Percentiles rank a stretch among this genome's conserved stretches.
Conservation (phyloP, 768 basidiomycete species). For the Rhodotorula kratochvilovae region DNA sequence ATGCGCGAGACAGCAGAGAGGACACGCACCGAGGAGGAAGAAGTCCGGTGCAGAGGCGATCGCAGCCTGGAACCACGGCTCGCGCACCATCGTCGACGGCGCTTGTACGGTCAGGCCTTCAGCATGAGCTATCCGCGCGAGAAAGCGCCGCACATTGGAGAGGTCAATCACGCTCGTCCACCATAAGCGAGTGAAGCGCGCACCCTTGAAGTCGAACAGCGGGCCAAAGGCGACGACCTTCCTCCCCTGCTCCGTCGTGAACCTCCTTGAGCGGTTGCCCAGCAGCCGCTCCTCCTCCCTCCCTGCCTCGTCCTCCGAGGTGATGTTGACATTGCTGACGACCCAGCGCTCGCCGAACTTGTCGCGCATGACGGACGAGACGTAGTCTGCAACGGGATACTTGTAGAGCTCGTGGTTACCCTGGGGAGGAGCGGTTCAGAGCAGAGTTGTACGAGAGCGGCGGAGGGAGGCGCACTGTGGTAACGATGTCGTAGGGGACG, state of each 20-base stretch:
- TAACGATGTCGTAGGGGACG: slow-evolving; percentile 73
- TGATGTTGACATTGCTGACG: slow-evolving; percentile 82
- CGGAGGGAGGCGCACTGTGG: slow-evolving; percentile 51
- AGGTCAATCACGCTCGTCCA: too few species aligned
- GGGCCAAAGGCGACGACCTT: slow-evolving; percentile 75
- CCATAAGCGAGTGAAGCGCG: too few species aligned
- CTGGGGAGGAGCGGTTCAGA: background rate
- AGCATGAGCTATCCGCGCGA: slow-evolving; percentile 56
- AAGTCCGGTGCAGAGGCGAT: slow-evolving; percentile 76
- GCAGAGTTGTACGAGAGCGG: slow-evolving; percentile 46
- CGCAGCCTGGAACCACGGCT: slow-evolving; percentile 73
- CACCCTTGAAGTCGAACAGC: slow-evolving; percentile 66
- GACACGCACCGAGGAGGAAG: slow-evolving; percentile 66
- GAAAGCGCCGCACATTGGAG: too few species aligned
- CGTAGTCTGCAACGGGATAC: slow-evolving; percentile 43
- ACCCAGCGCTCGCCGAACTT: slow-evolving; percentile 68
- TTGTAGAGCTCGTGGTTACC: slow-evolving; percentile 34
- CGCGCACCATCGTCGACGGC: slow-evolving; percentile 70
- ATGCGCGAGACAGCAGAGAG: slow-evolving; percentile 31
- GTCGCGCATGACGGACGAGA: slow-evolving; percentile 64
- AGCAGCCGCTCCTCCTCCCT: slow-evolving; percentile 45
- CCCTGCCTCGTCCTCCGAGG: slow-evolving; percentile 53
- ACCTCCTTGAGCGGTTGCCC: slow-evolving; percentile 46
- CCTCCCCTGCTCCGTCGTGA: slow-evolving; percentile 55
- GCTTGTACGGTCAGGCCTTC: slow-evolving; percentile 68